Evolutionary conservation across 2,329 filamentous ascomycete genomes (phyloP), one percentile per base, ranked within the genome.

Genomic region (Allantophomopsis lycopodina): DNA sequence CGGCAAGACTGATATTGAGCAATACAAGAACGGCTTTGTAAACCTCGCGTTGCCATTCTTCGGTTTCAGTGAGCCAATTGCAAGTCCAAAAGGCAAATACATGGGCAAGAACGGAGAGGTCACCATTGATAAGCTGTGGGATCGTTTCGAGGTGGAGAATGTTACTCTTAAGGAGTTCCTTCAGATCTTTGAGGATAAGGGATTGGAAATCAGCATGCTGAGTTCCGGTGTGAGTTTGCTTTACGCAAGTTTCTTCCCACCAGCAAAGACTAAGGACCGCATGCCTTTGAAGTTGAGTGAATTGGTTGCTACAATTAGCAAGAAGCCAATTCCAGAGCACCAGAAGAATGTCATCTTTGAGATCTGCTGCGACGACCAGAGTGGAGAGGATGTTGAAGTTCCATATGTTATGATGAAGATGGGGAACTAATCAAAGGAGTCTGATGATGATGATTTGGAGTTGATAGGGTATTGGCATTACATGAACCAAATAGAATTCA

Each of bases 1-100:
- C 55, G 89, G 87, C 56, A 95, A 98, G 70, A 76, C 73, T n/a
- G 86, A 96, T 51, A 81, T 95, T 48, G 91, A 96, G 64, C 84
- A 96, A 63, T 98, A 93, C 78, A 96, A 96, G 75, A 98, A 98
- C 57, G 91, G 91, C 13, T 98, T 98, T 61, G 72, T 96, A 63
- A 98, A 98, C 64, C 65, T 98, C 49, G 91, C 91, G 2, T 66
- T 98, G 47, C 91, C 91, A 1, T 96, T 98, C 73, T 94, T 98
- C 51, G 89, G 89, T 32, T 98, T 98, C 73, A 94, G 86, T 55
- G 91, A 98, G 64, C 91, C 91, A 2, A 93, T 98, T 51, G 79
- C 79, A 5, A 94, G 86, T 50, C 86, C 88, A 21, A 96, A 95
- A 72, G 84, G 89, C 47, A 84, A 76, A 53, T 98, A 96, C 64